Percentiles rank a stretch among this genome's conserved stretches.
These are phyloP conservation scores for Trichoderma polysporum DNA, from an alignment of 2,329 filamentous ascomycete genomes.

Conservation along the genomic window DNA sequence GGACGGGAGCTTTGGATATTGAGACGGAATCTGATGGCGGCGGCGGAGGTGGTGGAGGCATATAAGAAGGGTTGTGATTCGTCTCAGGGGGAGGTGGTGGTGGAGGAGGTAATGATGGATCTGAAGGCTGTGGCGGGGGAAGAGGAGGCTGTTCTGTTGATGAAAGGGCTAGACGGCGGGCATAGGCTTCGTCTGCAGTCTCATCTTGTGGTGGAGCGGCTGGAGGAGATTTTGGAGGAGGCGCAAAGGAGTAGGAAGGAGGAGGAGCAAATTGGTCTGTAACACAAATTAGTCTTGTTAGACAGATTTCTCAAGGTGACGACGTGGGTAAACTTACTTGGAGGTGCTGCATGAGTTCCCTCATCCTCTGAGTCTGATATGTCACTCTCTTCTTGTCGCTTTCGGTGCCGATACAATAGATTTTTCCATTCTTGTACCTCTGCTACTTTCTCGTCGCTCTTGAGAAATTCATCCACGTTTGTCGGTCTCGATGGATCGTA, in stretches of 20 bases:
- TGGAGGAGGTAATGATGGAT: slow-evolving; percentile 33
- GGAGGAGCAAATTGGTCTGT: slow-evolving; percentile 62
- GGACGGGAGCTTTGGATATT: slow-evolving; percentile 76
- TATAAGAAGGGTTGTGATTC: slow-evolving; percentile 25
- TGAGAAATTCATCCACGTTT: slow-evolving; percentile 78
- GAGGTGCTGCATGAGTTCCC: slow-evolving; percentile 29
- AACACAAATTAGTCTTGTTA: background rate
- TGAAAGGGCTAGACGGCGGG: slow-evolving; percentile 60
- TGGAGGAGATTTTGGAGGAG: slow-evolving; percentile 52
- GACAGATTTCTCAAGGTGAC: background rate
- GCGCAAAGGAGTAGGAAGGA: slow-evolving; percentile 55
- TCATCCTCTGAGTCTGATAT: slow-evolving; percentile 43
- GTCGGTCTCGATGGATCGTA: slow-evolving; percentile 84
- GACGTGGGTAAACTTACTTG: slow-evolving; percentile 34
- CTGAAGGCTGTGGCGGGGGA: slow-evolving; percentile 34
- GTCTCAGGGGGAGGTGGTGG: slow-evolving; percentile 29
- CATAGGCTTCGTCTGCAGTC: slow-evolving; percentile 69
- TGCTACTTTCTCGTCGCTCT: slow-evolving; percentile 77
- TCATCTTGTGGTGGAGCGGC: slow-evolving; percentile 54
- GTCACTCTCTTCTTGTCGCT: slow-evolving; percentile 43
- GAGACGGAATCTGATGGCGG: slow-evolving; percentile 48
- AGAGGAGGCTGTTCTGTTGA: slow-evolving; percentile 39
- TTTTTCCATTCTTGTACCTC: slow-evolving; percentile 86
- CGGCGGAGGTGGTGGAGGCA: slow-evolving; percentile 32
- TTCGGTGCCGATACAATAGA: slow-evolving; percentile 69